Base-by-base conservation (phyloP, 805 yeast species). In the Yamadazyma laniorum region DNA sequence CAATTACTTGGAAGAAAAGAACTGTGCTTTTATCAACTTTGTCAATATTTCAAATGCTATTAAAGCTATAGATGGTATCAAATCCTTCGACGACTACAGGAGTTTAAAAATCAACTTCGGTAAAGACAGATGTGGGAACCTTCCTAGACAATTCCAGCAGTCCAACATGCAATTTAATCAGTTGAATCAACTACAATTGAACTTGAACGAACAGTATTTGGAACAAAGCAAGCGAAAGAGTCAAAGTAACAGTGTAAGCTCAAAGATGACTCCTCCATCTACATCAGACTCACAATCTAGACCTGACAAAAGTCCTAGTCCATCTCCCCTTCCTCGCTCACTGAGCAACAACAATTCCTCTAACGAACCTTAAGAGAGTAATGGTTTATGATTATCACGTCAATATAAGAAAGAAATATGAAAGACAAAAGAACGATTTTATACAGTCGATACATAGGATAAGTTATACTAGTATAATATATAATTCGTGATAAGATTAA, bases 51-150 rank as follows among this genome's bases (percentile, higher is more conserved):
- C 90, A 27, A 84, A 83, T 58, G 96, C 98, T 5, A 85, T 90
- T 51, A 79, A 84, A 53, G 97, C 97, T 5, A 82, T 91, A 48
- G 96, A 90, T 56, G 93, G 95, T 33, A 85, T 90, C 49, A 84
- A 86, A 59, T 81, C 84, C 32, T 79, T 82, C 52, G 73, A 73
- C 4, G 85, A 78, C 34, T 65, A 79, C 43, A 72, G 75, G 48
- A 73, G 74, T 42, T 72, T 89, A 52, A 87, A 87, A 60, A 84
- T 91, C 50, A 88, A 89, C 58, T 90, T 85, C 58, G 97, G 97
- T 35, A 89, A 89, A 56, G 96, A 88, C 58, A 75, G 99, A 55
- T 91, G 98, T 62, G 98, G 97, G 21, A 88, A 90, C 56, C 80
- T 88, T 43, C 96, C 97, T 34, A 75, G 95, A 54, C 91, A 82